Evolutionary conservation across 192 early-diverging fungal species (phyloP).

Genomic region (Bifiguratus adelaidae): DNA sequence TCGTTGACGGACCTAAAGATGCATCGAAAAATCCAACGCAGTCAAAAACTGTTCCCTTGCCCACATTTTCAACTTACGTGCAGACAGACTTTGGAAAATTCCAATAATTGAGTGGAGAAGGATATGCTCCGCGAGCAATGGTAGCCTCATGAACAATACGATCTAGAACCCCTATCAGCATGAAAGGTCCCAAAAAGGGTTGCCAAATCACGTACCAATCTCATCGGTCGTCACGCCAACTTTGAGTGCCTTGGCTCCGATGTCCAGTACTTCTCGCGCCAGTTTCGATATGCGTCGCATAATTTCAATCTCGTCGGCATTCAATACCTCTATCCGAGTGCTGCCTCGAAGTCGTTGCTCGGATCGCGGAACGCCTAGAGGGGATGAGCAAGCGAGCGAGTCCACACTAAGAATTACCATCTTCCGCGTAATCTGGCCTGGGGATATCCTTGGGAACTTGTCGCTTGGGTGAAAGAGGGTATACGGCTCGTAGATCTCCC

Average conservation of each 20-base stretch:
- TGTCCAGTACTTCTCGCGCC: slow-evolving; percentile 85
- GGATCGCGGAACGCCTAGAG: slow-evolving; percentile 55
- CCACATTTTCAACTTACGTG: slow-evolving; percentile 35
- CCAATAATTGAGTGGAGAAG: slow-evolving; percentile 95
- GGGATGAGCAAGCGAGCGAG: no score
- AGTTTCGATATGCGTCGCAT: slow-evolving; percentile 60
- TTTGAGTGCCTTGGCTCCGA: slow-evolving; percentile 64
- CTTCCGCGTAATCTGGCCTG: slow-evolving; percentile 61
- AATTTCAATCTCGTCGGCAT: slow-evolving; percentile 57
- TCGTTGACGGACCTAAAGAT: slow-evolving; percentile 29
- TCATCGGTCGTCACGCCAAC: slow-evolving; percentile 91
- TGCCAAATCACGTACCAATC: slow-evolving; percentile 32
- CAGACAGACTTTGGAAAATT: slow-evolving; percentile 94
- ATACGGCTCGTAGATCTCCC: slow-evolving; percentile 56
- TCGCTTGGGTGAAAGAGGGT: slow-evolving; percentile 63
- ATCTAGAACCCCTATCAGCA: slow-evolving; percentile 30
- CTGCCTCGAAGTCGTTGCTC: slow-evolving; percentile 66
- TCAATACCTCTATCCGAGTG: slow-evolving; percentile 57
- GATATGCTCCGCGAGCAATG: slow-evolving; percentile 85
- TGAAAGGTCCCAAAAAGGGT: background rate
- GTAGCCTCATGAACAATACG: slow-evolving; percentile 91
- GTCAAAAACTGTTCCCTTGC: background rate
- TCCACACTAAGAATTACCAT: no score
- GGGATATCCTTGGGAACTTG: slow-evolving; percentile 52
- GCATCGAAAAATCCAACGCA: background rate